Evolutionary conservation across 1,284 basidiomycete genomes (phyloP), one percentile per base, ranked within the genome.

Genomic region (Heliocybe sulcata): DNA sequence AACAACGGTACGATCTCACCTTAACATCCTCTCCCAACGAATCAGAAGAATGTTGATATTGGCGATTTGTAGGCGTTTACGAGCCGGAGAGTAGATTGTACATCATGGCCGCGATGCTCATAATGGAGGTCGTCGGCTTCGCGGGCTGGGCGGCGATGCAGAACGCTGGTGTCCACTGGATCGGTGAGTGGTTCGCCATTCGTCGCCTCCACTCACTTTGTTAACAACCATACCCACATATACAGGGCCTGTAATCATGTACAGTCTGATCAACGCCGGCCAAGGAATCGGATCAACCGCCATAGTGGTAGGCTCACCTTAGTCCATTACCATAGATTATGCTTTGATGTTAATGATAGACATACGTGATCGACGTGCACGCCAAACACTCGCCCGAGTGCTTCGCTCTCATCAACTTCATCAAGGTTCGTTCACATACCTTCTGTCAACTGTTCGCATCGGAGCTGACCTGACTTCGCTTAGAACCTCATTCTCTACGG

Each of bases 81-180:
- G 47, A 49, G 47, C 47, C 47, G 8, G 47, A 49, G 47, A 26
- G 6, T 22, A 49, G 47, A 22, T n/a, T 49, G 47, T 49, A 49
- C 27, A 49, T 49, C 47, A 49, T 49, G 47, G 3, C 25, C 47
- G 10, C 25, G 10, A 49, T 49, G 47, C 27, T 49, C 23, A n/a
- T 49, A 16, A 8, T 49, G 47, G 23, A 49, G 20, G 47, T 49
- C 6, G 47, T 29, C 14, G 47, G 47, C 8, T 49, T 25, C 25
- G 47, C 47, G 47, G 47, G 47, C n/a, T n/a, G 33, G 33, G 33
- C 33, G 9, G 33, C 33, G 33, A 35, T 35, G 33, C 33, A 35
- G 33, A 35, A 16, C 33, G 33, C 19, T 11, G 45, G 45, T 47
- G 45, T 47, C 10, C 45, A 47, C 23, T 47, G 45, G 45, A 47